phyloP scores from a whole-genome alignment of 2,329 filamentous ascomycete species.

The Sporothrix humicola region DNA sequence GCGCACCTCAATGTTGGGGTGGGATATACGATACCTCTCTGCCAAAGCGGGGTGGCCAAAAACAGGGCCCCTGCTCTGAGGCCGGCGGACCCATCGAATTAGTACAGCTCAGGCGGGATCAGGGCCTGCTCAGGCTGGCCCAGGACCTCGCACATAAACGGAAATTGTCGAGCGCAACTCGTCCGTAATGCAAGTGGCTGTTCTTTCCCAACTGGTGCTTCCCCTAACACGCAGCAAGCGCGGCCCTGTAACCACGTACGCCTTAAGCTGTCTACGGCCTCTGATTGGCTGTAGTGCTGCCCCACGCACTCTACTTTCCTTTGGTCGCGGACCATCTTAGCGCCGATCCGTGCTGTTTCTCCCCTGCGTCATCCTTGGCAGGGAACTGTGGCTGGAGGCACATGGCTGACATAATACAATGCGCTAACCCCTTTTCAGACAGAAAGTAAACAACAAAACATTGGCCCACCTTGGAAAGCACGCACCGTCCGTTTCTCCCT shows the following conservation, averaged over 20 bases:
- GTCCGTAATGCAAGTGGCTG: too few species aligned
- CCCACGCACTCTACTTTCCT: conserved; percentile 19
- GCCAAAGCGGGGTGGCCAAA: too few species aligned
- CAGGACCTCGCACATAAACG: too few species aligned
- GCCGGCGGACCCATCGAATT: too few species aligned
- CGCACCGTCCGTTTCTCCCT: conserved; percentile 21
- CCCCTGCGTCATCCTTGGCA: conserved; percentile 15
- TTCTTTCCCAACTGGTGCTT: not conserved
- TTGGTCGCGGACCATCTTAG: conserved; percentile 32
- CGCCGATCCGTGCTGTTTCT: conserved; percentile 31
- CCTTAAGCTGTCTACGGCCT: conserved; percentile 26
- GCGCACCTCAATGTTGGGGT: too few species aligned
- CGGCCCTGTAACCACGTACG: conserved; percentile 37
- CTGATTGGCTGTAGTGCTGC: conserved; percentile 32
- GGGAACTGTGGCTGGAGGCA: conserved; percentile 9
- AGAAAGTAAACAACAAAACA: conserved; percentile 38
- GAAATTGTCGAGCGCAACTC: too few species aligned
- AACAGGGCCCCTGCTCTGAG: too few species aligned
- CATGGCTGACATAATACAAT: conserved; percentile 8
- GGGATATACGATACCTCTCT: too few species aligned
- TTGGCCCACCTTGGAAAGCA: conserved; percentile 24
- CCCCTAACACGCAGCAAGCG: conserved; percentile 16
- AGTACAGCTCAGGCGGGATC: too few species aligned
- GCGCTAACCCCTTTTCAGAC: conserved; percentile 5
- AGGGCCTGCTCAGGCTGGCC: too few species aligned